Evolutionary conservation across 805 yeast species (phyloP), one percentile per base, ranked within the genome.

Genomic region (Myxozyma kluyveri): DNA sequence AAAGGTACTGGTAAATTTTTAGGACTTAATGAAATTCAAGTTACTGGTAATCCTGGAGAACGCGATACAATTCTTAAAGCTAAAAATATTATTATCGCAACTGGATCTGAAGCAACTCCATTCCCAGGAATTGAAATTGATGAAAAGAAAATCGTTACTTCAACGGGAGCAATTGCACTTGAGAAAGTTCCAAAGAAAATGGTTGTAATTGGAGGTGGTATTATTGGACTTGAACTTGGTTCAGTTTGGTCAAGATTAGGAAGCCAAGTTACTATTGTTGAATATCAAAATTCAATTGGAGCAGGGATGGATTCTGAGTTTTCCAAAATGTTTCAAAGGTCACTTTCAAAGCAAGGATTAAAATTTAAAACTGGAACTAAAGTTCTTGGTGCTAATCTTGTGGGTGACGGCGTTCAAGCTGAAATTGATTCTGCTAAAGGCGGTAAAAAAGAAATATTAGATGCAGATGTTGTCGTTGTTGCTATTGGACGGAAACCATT

Each of bases 401-500:
- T 87, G 47, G 97, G 96, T 62, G 98, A 90, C 22, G 72, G 74
- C 33, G 99, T 93, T 62, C 80, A 84, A 65, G 80, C 90, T 65
- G 93, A 84, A 70, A 86, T 85, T 61, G 99, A 93, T 77, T 83
- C 86, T 67, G 88, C 81, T 65, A 93, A 93, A 78, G 74, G 81
- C 52, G 96, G 96, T 66, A 81, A 84, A 75, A 79, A 81, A 63
- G 88, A 84, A 72, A 69, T 79, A 26, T 63, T 93, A 49, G 95
- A 89, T 61, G 86, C 97, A 52, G 99, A 93, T 69, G 95, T 90
- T 36, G 78, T 93, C 66, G 79, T 93, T 64, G 99, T 93, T 56
- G 98, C 99, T 55, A 89, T 93, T 65, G 99, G 99, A 69, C 90
- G 99, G 80, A 88, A 97, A 76, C 99, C 99, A 63, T 90, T 83